Evolutionary conservation across 139 green algal species (phyloP).

Genomic region (Coelastrella sp.): DNA sequence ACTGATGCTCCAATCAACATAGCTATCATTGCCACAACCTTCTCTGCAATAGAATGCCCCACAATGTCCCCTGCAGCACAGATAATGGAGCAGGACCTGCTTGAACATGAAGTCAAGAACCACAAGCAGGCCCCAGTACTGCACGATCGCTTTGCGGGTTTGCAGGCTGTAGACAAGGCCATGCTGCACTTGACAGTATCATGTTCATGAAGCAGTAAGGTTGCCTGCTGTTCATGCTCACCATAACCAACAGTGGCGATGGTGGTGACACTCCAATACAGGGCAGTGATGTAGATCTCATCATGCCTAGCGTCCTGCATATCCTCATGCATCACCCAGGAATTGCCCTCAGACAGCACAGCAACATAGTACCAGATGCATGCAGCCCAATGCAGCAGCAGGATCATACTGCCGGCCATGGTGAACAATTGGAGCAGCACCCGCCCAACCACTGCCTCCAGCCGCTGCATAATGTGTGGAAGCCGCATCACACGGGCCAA

Average conservation of each 20-base stretch:
- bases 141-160: not conserved
- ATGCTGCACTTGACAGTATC: not conserved
- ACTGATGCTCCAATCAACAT: constrained; percentile 60
- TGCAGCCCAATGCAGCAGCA: constrained; percentile 66
- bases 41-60: constrained; percentile 24
- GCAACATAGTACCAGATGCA: constrained; percentile 66
- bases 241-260: constrained; percentile 74
- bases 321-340: constrained; percentile 26
- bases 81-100: not conserved
- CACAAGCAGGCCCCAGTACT: not conserved
- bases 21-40: constrained; percentile 53
- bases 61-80: constrained; percentile 30
- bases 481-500: constrained; percentile 55
- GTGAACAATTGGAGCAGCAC: constrained; percentile 46
- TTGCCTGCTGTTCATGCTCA: constrained; percentile 27
- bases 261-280: constrained; percentile 70
- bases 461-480: constrained; percentile 35
- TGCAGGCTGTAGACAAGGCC: not conserved
- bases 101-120: not conserved
- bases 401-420: constrained; percentile 49
- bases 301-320: not conserved
- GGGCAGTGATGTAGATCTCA: constrained; percentile 58
- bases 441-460: constrained; percentile 52
- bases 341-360: not conserved
- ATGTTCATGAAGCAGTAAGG: not conserved